A percentile compares a stretch with the other conserved stretches of the same genome.
Conservation (phyloP, 1,284 basidiomycete genomes). For the Apiotrichum gamsii region DNA sequence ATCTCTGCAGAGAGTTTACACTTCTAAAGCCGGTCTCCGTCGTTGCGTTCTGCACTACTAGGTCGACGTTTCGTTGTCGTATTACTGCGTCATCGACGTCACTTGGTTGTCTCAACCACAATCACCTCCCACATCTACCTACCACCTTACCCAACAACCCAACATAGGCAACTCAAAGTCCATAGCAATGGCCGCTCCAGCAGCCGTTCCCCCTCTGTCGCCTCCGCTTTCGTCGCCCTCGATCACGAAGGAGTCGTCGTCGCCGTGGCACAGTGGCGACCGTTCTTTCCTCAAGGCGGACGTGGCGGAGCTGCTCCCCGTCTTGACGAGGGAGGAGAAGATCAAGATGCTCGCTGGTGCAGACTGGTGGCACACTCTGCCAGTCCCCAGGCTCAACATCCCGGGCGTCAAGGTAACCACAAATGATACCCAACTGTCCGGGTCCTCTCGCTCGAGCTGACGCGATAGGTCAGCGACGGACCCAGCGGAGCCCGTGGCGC, state of each 20-base stretch:
- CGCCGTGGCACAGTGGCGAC: constrained; percentile 1
- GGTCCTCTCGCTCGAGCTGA: constrained; percentile 15
- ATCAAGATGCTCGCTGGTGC: constrained; percentile 25
- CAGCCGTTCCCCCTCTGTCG: neutral
- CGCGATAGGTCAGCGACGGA: constrained; percentile 20
- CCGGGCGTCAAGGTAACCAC: constrained; percentile 50
- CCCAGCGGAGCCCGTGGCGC: constrained; percentile 55
- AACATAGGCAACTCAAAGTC: too few species aligned
- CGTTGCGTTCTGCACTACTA: too few species aligned
- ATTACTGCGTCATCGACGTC: too few species aligned
- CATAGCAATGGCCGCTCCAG: too few species aligned
- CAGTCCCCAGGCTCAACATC: constrained; percentile 55
- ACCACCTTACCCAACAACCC: too few species aligned
- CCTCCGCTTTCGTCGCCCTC: neutral
- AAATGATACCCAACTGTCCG: too few species aligned
- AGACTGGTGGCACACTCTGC: constrained; percentile 62
- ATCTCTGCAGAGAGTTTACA: too few species aligned
- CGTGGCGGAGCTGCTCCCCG: neutral
- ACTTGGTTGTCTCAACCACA: too few species aligned
- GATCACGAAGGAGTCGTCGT: neutral
- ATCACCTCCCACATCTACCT: too few species aligned
- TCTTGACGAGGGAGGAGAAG: constrained; percentile 23
- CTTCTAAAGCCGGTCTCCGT: too few species aligned
- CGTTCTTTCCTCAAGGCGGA: constrained; percentile 5
- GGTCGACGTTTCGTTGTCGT: too few species aligned